Evolutionary conservation across 495 filamentous ascomycete species (phyloP).

Genomic region (Pseudotulostoma volvatum): DNA sequence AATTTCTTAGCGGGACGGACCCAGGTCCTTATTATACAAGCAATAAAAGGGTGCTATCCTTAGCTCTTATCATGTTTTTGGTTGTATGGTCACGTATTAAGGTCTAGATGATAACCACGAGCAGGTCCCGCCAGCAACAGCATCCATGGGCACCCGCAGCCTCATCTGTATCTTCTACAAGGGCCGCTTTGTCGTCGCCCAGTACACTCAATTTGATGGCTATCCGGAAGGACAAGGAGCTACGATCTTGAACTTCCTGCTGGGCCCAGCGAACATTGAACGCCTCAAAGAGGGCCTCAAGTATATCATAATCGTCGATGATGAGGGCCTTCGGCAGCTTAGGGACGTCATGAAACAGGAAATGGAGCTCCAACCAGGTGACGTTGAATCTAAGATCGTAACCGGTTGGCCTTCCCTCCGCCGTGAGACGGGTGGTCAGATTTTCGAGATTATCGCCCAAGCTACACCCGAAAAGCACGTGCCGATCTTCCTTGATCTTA

Average conservation of each 20-base stretch:
- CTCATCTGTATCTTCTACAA: constrained; percentile 4
- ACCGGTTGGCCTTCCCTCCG: neutral
- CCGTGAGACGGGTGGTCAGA: constrained; percentile 2
- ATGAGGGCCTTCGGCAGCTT: constrained; percentile 2
- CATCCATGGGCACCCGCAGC: constrained; percentile 5
- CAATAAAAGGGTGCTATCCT: too few relatives aligned
- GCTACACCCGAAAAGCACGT: constrained; percentile 1
- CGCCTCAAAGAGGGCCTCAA: constrained; percentile 6
- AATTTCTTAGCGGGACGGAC: too few relatives aligned
- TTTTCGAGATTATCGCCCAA: constrained; percentile 4
- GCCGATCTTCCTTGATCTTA: neutral
- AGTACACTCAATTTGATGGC: constrained; percentile 9
- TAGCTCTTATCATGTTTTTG: too few relatives aligned
- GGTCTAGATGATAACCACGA: too few relatives aligned
- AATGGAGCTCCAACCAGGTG: too few relatives aligned
- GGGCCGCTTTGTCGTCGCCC: constrained; percentile 7
- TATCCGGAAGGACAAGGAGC: constrained; percentile 5
- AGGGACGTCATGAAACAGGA: too few relatives aligned
- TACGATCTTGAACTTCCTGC: constrained; percentile 5
- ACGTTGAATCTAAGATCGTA: too few relatives aligned
- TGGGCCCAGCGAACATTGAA: constrained; percentile 5
- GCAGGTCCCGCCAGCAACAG: too few relatives aligned
- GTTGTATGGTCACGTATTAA: too few relatives aligned
- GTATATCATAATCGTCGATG: constrained; percentile 2
- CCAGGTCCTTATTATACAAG: too few relatives aligned